Base-by-base conservation (phyloP, 345 rosid genomes). In the Brassica carinata region DNA sequence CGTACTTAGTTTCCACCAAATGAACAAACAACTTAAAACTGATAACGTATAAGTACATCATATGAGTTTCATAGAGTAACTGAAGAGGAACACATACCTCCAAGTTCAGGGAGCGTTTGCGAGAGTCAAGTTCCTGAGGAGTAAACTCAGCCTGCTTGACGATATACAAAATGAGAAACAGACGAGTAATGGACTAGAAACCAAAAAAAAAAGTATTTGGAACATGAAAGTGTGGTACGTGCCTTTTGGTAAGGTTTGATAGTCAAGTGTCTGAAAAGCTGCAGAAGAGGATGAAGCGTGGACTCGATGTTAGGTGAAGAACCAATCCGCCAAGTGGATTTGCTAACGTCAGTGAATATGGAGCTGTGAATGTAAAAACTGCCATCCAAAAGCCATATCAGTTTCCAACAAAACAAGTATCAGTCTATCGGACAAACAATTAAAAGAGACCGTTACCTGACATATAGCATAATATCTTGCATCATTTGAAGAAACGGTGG, bases 331-430 rank as follows among this genome's bases (percentile, higher is more conserved):
- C 90, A 89, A 17, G 88, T 78, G 5, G 86, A 88, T 31, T 74
- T 77, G 70, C 74, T 85, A 57, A 69, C 77, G 38, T 83, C 76
- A 14, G 82, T 81, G 81, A 87, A 85, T 68, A 87, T 82, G 0
- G 90, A 87, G 61, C 73, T 80, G 81, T 87, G 87, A 67, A 87
- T 82, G 68, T 85, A 88, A 62, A 89, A 89, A 75, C 92, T 89
- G 68, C 77, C 62, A 68, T 51, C 29, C 61, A 76, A 53, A 67
- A 64, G 61, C 76, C 17, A 74, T 51, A 61, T 75, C 65, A 82
- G 71, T 67, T 29, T 48, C 29, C 43, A 73, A 23, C 3, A 30
- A 33, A n/a, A 74, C 71, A 73, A 73, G 33, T 34, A 71, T 34
- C 38, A 34, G 23, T 19, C 23, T 19, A 19, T 19, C 1, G 1